Conservation (phyloP, 495 filamentous ascomycete species). For the Xylaria sp. region DNA sequence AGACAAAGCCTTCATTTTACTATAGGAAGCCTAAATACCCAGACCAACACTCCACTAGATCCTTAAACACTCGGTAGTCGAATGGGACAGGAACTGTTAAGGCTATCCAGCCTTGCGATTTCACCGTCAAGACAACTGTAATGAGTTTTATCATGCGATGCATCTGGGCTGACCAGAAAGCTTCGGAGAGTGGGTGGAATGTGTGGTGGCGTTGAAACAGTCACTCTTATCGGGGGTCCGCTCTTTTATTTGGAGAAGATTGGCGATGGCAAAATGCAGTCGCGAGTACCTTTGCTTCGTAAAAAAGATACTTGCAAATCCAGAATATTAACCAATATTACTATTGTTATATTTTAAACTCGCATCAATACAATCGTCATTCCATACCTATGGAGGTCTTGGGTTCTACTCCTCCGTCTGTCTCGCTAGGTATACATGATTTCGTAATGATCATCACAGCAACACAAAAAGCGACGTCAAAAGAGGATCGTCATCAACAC, state of each 20-base stretch:
- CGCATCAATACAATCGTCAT: background rate
- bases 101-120: background rate
- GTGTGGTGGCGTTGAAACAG: background rate
- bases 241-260: background rate
- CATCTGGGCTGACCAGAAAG: background rate
- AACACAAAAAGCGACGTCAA: constrained; percentile 3
- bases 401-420: background rate
- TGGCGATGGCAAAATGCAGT: background rate
- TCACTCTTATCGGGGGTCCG: background rate
- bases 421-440: constrained; percentile 6
- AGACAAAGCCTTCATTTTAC: background rate
- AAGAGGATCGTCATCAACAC: background rate
- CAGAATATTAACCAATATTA: background rate
- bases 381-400: background rate
- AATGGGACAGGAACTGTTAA: background rate
- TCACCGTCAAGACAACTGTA: background rate
- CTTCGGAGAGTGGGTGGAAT: constrained; percentile 12
- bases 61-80: background rate
- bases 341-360: background rate
- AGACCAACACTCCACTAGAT: background rate
- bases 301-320: no score
- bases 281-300: constrained; percentile 3
- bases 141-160: background rate
- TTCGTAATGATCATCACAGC: constrained; percentile 16
- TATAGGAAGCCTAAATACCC: background rate